Percentiles rank a stretch among this genome's conserved stretches.
Conservation (phyloP, 768 basidiomycete genomes). For the Hemileccinum impolitum region DNA sequence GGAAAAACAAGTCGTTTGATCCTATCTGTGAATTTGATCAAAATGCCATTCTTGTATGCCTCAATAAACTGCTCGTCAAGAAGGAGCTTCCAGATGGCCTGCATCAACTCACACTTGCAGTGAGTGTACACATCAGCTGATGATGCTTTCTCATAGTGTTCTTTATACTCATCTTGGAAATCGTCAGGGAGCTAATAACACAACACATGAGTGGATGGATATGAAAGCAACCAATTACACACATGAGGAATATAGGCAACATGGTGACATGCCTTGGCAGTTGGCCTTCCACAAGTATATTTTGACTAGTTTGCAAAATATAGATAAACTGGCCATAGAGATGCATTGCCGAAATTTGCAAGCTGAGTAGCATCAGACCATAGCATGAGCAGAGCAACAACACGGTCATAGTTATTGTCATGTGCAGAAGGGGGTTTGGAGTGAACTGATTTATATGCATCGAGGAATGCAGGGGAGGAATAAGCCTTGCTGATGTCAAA, state of each 20-base stretch:
- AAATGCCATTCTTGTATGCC: conserved; percentile 14
- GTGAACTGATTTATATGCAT: not conserved
- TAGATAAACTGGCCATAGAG: conserved; percentile 17
- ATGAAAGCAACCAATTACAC: no score
- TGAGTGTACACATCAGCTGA: conserved; percentile 9
- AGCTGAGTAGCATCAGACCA: not conserved
- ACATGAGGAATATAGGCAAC: not conserved
- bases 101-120: conserved; percentile 20
- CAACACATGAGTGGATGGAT: no score
- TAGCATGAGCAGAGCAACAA: conserved; percentile 11
- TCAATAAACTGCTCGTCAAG: conserved; percentile 18
- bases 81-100: conserved; percentile 15
- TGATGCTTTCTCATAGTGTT: not conserved
- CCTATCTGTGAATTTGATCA: not conserved
- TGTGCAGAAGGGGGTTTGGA: not conserved
- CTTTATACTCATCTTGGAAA: conserved; percentile 7
- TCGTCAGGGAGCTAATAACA: conserved; percentile 3
- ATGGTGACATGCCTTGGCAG: not conserved
- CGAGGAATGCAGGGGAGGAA: not conserved
- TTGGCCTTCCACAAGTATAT: not conserved
- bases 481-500: no score
- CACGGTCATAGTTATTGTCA: conserved; percentile 1
- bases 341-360: conserved; percentile 1
- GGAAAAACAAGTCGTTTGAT: no score
- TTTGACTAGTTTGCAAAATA: conserved; percentile 14